Base-by-base conservation (phyloP, 768 basidiomycete species). In the Saitozyma sp. region DNA sequence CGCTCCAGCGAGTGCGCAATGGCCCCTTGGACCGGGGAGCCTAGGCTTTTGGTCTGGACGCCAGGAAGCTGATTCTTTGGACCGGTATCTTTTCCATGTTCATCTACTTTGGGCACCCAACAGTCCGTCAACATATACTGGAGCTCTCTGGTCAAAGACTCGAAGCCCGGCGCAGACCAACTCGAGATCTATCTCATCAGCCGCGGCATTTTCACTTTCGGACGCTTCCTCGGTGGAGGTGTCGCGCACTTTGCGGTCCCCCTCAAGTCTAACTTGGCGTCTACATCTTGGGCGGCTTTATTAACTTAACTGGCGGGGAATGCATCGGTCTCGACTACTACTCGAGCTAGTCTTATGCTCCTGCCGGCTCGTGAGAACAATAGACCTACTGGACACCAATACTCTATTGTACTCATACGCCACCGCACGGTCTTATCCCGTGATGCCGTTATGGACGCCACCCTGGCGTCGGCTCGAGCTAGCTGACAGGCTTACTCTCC, bases 41-140 rank as follows among this genome's bases (percentile, higher is more conserved):
- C 16, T 67, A 57, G 38, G 53, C 66, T 9, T 54, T 59, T 16
- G 61, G 70, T 2, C 48, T 70, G 10, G 46, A 67, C 6, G 61
- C 66, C 0, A 55, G 69, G 43, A 37, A 37, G 10, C 14, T 70
- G 1, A 20, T 75, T 6, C 59, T 70, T 9, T 41, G 50, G 1
- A 53, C 63, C 2, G 73, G 73, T 0, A 65, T 71, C 8, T 50
- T 69, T 9, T 53, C 63, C n/a, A 72, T 78, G 67, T 62, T 61
- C 37, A 50, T 62, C n/a, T 78, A 76, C 50, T 65, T 76, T 14
- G 69, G 71, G 10, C 19, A 68, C 60, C 14, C 77, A 78, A 56
- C 73, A 76, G 54, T 62, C 57, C 17, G 58, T 75, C 10, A 63
- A 63, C 13, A 75, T 70, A 50, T 68, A 54, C 37, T 73, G 69